A percentile compares a stretch with the other conserved stretches of the same genome.
phyloP scores from a whole-genome alignment of 768 basidiomycete genomes.

The Neoboletus brunneissimus region DNA sequence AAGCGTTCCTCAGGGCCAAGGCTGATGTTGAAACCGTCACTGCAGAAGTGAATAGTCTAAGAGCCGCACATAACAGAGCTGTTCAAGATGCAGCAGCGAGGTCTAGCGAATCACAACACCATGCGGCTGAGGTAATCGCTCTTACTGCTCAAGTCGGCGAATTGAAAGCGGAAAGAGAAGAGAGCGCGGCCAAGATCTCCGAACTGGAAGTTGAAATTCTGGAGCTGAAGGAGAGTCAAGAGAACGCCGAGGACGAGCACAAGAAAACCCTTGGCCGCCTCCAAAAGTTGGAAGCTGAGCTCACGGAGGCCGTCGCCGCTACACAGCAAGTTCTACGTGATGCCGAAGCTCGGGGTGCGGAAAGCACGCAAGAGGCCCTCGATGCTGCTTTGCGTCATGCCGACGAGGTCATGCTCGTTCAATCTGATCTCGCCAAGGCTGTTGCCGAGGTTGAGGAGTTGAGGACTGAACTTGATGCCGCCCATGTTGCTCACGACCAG shows the following conservation, averaged over 20 bases:
- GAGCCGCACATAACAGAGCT: conserved; percentile 47
- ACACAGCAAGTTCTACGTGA: conserved; percentile 48
- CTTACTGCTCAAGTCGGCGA: conserved; percentile 49
- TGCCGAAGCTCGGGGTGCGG: conserved; percentile 46
- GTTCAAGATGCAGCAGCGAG: conserved; percentile 46
- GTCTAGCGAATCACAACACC: conserved; percentile 46
- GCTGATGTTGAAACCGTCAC: conserved; percentile 56
- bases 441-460: conserved; percentile 45
- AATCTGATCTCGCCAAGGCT: conserved; percentile 44
- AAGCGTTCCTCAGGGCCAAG: conserved; percentile 61
- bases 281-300: conserved; percentile 51
- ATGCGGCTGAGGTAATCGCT: conserved; percentile 39
- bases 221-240: conserved; percentile 70
- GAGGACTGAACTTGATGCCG: conserved; percentile 44
- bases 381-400: conserved; percentile 44
- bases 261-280: conserved; percentile 44
- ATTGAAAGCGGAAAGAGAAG: conserved; percentile 66
- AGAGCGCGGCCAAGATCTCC: conserved; percentile 65
- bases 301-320: conserved; percentile 46
- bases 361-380: conserved; percentile 39
- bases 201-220: conserved; percentile 81
- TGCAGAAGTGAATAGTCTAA: conserved; percentile 51
- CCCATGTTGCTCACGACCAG: conserved; percentile 47
- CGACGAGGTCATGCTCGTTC: conserved; percentile 43
- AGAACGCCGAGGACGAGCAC: conserved; percentile 59